These are phyloP conservation scores for Dichotomopilus funicola DNA, from an alignment of 2,329 filamentous ascomycete genomes.

Conservation along the genomic window DNA sequence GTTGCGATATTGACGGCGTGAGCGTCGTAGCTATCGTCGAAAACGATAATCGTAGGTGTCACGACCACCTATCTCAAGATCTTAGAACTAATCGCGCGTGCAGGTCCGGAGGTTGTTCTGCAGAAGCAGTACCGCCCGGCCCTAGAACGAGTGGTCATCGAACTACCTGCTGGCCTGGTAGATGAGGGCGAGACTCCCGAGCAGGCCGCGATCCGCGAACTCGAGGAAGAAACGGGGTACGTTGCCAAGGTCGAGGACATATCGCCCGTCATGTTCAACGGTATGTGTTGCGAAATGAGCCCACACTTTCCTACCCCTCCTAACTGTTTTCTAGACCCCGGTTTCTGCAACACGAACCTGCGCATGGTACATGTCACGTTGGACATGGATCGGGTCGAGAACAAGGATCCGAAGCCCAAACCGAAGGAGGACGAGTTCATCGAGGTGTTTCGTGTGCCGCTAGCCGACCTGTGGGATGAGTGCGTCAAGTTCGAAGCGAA, in stretches of 20 bases:
- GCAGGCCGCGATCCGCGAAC: conserved; percentile 55
- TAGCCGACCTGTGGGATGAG: conserved; percentile 58
- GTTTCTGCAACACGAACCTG: conserved; percentile 61
- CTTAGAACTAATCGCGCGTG: not conserved
- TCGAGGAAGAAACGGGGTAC: conserved; percentile 63
- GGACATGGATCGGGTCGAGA: conserved; percentile 62
- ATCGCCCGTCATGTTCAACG: conserved; percentile 62
- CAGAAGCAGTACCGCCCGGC: conserved; percentile 64
- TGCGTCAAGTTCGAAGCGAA: conserved; percentile 60
- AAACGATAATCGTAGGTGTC: conserved; percentile 37
- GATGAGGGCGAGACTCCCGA: conserved; percentile 57
- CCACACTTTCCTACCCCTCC: not conserved
- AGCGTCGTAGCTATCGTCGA: conserved; percentile 65
- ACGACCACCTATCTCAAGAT: not conserved
- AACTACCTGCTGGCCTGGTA: conserved; percentile 58
- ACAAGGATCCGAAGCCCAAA: conserved; percentile 61
- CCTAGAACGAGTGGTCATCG: conserved; percentile 52
- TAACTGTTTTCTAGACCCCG: conserved; percentile 40
- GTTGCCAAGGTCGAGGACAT: conserved; percentile 48
- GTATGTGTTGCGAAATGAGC: conserved; percentile 22
- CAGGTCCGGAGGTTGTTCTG: conserved; percentile 50
- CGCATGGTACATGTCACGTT: conserved; percentile 67
- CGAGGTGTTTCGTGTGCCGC: conserved; percentile 64
- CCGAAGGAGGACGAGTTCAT: conserved; percentile 79
- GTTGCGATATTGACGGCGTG: conserved; percentile 61